phyloP scores from a whole-genome alignment of 306 rosid genomes.

The Astragalus membranaceus region DNA sequence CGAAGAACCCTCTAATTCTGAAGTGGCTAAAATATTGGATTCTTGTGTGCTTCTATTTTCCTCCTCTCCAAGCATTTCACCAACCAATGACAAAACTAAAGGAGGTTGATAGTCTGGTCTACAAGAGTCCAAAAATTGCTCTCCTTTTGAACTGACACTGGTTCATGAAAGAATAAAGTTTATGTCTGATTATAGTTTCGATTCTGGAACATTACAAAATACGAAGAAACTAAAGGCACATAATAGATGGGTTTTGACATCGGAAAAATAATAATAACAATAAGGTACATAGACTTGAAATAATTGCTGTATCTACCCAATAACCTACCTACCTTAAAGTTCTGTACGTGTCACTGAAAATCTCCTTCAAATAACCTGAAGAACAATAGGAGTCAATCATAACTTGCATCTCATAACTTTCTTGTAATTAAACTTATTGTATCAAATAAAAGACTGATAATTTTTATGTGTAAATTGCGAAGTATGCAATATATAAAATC shows the following conservation, averaged over 20 bases:
- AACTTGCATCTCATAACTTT: background rate
- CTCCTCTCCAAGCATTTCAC: conserved; percentile 67
- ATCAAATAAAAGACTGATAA: background rate
- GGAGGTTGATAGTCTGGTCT: conserved; percentile 78
- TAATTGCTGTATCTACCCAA: conserved; percentile 7
- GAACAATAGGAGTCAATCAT: conserved; percentile 14
- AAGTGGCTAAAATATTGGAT: conserved; percentile 39
- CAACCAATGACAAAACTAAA: conserved; percentile 53
- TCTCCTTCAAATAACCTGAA: conserved; percentile 79
- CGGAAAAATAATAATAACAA: background rate
- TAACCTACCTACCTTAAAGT: conserved; percentile 52
- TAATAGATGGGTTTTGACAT: background rate
- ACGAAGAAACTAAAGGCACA: conserved; percentile 14
- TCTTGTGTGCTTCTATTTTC: conserved; percentile 36
- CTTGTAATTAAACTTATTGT: background rate
- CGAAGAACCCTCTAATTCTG: conserved; percentile 50
- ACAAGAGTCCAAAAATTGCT: conserved; percentile 55
- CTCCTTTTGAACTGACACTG: conserved; percentile 67
- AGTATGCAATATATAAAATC: background rate
- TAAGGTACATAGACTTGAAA: conserved; percentile 5
- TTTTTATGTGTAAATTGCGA: background rate
- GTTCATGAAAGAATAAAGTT: conserved; percentile 22
- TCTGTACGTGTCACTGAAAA: conserved; percentile 39
- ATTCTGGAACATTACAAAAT: background rate
- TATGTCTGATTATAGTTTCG: background rate